Percentiles rank a stretch among this genome's conserved stretches.
These are phyloP conservation scores for Mikania micrantha DNA, from an alignment of 129 eudicot genomes.

Conservation along the genomic window DNA sequence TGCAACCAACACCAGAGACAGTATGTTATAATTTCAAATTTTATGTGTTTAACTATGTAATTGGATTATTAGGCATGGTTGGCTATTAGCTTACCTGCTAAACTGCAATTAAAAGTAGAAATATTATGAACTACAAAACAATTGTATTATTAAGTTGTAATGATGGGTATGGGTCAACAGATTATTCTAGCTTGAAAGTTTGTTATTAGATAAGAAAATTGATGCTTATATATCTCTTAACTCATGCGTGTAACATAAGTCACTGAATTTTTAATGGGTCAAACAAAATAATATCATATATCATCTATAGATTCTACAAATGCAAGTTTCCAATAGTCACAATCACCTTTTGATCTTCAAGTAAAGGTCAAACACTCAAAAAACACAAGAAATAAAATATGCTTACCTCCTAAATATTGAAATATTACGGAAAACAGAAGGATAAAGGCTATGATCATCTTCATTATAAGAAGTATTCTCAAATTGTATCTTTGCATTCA, in stretches of 20 bases:
- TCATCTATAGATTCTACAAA: neutral
- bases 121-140: neutral
- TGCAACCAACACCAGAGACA: neutral
- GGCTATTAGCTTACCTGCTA: neutral
- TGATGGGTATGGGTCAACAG: neutral
- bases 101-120: neutral
- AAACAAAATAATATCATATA: neutral
- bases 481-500: constrained; percentile 30
- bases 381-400: neutral
- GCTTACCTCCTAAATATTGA: constrained; percentile 43
- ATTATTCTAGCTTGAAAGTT: neutral
- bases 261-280: neutral
- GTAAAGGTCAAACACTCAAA: neutral
- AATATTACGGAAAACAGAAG: constrained; percentile 41
- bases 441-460: constrained; percentile 30
- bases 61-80: neutral
- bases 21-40: neutral
- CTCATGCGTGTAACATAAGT: neutral
- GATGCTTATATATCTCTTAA: neutral
- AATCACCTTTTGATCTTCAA: neutral
- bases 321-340: neutral
- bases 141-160: neutral
- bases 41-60: constrained; percentile 5
- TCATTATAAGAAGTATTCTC: constrained; percentile 28
- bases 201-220: neutral